Evolutionary conservation across 768 basidiomycete species (phyloP), one percentile per base, ranked within the genome.

Genomic region (Paxillus ammoniavirescens): DNA sequence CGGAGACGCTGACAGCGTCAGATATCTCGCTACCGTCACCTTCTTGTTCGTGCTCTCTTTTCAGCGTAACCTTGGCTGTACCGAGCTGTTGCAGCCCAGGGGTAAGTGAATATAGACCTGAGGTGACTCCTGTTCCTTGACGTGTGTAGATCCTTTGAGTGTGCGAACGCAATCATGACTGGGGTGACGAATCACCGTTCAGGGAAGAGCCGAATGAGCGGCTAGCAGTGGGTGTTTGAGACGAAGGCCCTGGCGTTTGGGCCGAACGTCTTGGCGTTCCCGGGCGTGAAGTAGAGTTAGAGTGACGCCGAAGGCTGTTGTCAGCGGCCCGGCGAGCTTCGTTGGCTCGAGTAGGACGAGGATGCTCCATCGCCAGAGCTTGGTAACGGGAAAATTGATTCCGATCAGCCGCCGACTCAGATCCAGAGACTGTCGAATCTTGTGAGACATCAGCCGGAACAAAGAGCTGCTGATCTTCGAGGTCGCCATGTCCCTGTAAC

Each of bases 401-500:
- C 21, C 43, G 49, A 26, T 63, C 61, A 47, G 46, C 26, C 10
- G 48, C 45, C 12, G 55, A 50, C 30, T 23, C 31, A 30, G 46
- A n/a, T 23, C 41, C 41, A 41, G 56, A 30, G 5, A 38, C 35
- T 37, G 37, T 36, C 38, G 53, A 28, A 37, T 41, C 59, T 38
- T 5, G 40, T 40, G 69, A 70, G 41, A 72, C 64, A 54, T 89
- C 86, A 23, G 87, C 88, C 26, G 90, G 91, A 23, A 89, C 84
- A 61, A 91, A 91, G 28, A 89, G 73, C 41, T 82, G 76, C 55
- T 83, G 83, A 42, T 82, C 80, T 59, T 87, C 84, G 54, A 77
- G 80, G 56, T 82, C 82, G 33, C 77, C 73, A 26, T 66, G 67
- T 52, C 81, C 78, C 17, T 72, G 75, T 10, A 85, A 71, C 63